A percentile compares a stretch with the other conserved stretches of the same genome.
phyloP scores from a whole-genome alignment of 192 early-diverging fungal genomes.

The Radiomyces spectabilis region DNA sequence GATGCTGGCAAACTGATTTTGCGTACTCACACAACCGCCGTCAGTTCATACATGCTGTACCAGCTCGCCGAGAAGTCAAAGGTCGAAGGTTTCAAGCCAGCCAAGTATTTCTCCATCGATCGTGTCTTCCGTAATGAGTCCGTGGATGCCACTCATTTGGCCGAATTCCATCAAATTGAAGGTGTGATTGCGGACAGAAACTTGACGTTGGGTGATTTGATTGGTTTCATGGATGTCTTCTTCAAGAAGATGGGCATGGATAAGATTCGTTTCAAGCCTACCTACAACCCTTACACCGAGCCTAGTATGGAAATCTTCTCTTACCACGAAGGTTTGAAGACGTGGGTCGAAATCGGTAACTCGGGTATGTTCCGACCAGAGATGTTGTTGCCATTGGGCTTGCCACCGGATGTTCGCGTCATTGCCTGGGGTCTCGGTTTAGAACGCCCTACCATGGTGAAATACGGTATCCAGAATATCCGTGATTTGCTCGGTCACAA shows the following conservation, averaged over 20 bases:
- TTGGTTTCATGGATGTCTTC: conserved; percentile 94
- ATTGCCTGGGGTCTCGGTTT: conserved; percentile 97
- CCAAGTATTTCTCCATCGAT: conserved; percentile 99
- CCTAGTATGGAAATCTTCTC: conserved; percentile 99
- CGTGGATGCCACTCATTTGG: conserved; percentile 96
- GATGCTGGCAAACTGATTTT: conserved; percentile 92
- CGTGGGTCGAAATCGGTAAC: conserved; percentile 97
- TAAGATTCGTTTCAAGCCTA: conserved; percentile 97
- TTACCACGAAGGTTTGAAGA: conserved; percentile 78
- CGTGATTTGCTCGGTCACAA: conserved; percentile 92
- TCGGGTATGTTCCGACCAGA: conserved; percentile 99
- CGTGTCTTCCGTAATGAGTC: conserved; percentile 98
- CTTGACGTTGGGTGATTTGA: conserved; percentile 91
- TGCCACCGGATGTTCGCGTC: conserved; percentile 89
- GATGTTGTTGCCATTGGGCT: conserved; percentile 93
- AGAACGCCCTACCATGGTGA: conserved; percentile 99
- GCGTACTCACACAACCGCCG: conserved; percentile 95
- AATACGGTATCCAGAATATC: conserved; percentile 91
- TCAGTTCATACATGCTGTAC: conserved; percentile 88
- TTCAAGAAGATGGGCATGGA: conserved; percentile 94
- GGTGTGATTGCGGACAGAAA: conserved; percentile 96
- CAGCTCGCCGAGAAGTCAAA: conserved; percentile 80
- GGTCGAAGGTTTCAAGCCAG: conserved; percentile 53
- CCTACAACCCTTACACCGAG: conserved; percentile 99
- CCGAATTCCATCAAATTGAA: conserved; percentile 99